Conservation (phyloP, 78 protist genomes). For the Anaeramoeba ignava region DNA sequence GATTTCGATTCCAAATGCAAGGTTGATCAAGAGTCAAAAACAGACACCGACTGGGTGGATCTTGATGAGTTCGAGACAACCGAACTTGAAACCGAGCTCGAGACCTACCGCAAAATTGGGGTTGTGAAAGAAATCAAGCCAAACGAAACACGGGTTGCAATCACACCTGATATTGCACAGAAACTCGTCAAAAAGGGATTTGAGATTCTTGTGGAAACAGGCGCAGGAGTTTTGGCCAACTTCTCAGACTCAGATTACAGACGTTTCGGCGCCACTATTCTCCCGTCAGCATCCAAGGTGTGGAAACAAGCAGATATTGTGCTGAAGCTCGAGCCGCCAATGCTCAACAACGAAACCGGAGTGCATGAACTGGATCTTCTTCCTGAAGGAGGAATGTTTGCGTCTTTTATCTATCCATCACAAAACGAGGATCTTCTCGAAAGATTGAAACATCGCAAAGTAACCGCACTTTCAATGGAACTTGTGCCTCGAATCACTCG, state of each 20-base stretch:
- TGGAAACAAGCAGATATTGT: conserved; percentile 18
- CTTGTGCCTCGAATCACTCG: conserved; percentile 69
- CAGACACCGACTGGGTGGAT: neutral
- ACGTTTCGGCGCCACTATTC: conserved; percentile 28
- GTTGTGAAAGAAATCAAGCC: neutral
- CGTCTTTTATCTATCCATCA: conserved; percentile 12
- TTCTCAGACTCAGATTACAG: conserved; percentile 28
- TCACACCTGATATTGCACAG: conserved; percentile 15
- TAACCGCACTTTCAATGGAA: conserved; percentile 77
- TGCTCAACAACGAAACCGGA: neutral
- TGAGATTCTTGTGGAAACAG: conserved; percentile 21
- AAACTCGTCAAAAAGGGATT: conserved; percentile 36
- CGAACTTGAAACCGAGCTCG: neutral
- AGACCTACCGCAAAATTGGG: neutral
- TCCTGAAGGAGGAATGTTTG: neutral
- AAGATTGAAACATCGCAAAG: neutral
- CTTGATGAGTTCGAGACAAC: neutral
- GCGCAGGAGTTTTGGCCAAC: conserved; percentile 31
- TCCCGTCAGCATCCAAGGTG: neutral
- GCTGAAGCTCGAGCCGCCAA: conserved; percentile 17
- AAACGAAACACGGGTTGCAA: conserved; percentile 19
- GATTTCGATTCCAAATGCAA: neutral
- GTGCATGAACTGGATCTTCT: conserved; percentile 13
- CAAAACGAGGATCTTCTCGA: conserved; percentile 9
- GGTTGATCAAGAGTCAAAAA: neutral